phyloP scores from a whole-genome alignment of 2,329 filamentous ascomycete species.

The Canariomyces notabilis region DNA sequence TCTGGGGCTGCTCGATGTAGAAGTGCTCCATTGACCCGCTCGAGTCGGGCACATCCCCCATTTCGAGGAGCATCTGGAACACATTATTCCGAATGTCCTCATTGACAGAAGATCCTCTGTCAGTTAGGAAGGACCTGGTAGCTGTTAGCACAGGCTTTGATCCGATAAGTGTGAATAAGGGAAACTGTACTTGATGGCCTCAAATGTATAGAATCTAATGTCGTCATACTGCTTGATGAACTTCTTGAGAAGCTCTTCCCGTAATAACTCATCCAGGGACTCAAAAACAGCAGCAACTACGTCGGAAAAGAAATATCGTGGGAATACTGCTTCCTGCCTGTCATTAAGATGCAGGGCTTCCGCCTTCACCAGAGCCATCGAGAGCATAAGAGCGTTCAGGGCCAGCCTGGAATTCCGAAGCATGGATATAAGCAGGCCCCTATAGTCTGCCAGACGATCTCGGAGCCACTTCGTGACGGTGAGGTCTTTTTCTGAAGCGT shows the following conservation, averaged over 20 bases:
- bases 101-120: slow-evolving; percentile 25
- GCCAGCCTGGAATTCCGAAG: slow-evolving; percentile 59
- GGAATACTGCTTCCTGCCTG: slow-evolving; percentile 64
- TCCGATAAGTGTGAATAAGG: slow-evolving; percentile 2
- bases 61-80: slow-evolving; percentile 57
- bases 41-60: slow-evolving; percentile 66
- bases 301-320: slow-evolving; percentile 58
- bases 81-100: slow-evolving; percentile 49
- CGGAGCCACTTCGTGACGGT: slow-evolving; percentile 75
- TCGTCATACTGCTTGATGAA: slow-evolving; percentile 79
- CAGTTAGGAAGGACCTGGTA: slow-evolving; percentile 32
- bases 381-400: slow-evolving; percentile 66
- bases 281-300: slow-evolving; percentile 60
- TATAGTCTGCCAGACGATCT: slow-evolving; percentile 67
- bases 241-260: slow-evolving; percentile 69
- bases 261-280: slow-evolving; percentile 54
- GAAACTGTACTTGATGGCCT: slow-evolving; percentile 59
- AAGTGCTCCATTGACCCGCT: slow-evolving; percentile 64
- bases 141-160: too few relatives aligned
- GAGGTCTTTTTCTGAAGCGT: slow-evolving; percentile 64
- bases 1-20: slow-evolving; percentile 58
- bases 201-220: slow-evolving; percentile 76
- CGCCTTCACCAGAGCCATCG: slow-evolving; percentile 79
- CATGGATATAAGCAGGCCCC: slow-evolving; percentile 54
- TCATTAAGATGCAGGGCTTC: slow-evolving; percentile 61